Evolutionary conservation across 164 flowering plant species (phyloP).

Genomic region (Aristolochia fimbriata): DNA sequence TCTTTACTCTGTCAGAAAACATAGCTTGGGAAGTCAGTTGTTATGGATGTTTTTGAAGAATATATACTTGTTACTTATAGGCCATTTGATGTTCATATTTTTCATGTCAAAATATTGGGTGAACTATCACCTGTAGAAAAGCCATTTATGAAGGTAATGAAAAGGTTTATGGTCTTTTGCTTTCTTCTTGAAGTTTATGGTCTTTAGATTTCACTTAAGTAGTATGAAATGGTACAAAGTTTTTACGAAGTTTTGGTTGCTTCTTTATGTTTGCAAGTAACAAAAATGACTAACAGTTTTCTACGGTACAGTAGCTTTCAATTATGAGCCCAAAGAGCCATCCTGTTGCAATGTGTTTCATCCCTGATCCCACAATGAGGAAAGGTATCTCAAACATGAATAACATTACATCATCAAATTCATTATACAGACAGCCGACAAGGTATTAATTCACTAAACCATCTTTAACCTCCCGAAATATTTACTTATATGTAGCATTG

Average conservation of each 20-base stretch:
- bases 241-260: background rate
- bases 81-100: conserved; percentile 92
- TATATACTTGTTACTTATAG: conserved; percentile 87
- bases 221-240: background rate
- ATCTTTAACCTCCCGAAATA: background rate
- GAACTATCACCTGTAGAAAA: conserved; percentile 68
- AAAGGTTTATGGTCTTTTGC: conserved; percentile 8
- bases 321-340: conserved; percentile 97
- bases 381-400: conserved; percentile 22
- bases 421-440: conserved; percentile 46
- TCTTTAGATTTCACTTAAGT: background rate
- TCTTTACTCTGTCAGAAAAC: conserved; percentile 78
- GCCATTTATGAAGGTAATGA: conserved; percentile 73
- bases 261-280: conserved; percentile 63
- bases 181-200: conserved; percentile 1
- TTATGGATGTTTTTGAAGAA: conserved; percentile 91
- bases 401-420: conserved; percentile 27
- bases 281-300: conserved; percentile 99
- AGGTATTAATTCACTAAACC: conserved; percentile 29
- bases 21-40: conserved; percentile 80
- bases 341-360: conserved; percentile 92
- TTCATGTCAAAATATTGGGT: conserved; percentile 64
- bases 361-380: conserved; percentile 66
- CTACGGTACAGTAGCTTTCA: conserved; percentile 98
- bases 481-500: conserved; percentile 5